These are phyloP conservation scores for Sporisorium sorghi DNA, from an alignment of 1,284 basidiomycete genomes.

Conservation along the genomic window DNA sequence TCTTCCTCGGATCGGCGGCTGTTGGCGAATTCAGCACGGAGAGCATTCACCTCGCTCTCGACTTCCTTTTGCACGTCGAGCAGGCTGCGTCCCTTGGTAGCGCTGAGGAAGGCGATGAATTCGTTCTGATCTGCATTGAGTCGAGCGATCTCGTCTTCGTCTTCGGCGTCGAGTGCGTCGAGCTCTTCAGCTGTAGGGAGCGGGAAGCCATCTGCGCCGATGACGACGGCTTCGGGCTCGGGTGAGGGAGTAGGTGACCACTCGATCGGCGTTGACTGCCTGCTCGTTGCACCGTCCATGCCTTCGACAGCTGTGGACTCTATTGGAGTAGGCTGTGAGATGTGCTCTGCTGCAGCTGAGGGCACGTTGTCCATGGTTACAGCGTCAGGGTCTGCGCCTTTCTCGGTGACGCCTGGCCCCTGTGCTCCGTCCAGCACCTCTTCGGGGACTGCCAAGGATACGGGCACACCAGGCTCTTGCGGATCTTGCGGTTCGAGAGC, in stretches of 20 bases:
- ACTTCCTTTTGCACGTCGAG: slow-evolving; percentile 82
- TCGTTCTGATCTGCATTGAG: slow-evolving; percentile 74
- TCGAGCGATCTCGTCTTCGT: slow-evolving; percentile 69
- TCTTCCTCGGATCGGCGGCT: slow-evolving; percentile 95
- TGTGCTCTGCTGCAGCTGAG: slow-evolving; percentile 31
- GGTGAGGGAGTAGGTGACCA: slow-evolving; percentile 59
- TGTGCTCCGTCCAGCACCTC: slow-evolving; percentile 11
- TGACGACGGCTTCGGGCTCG: slow-evolving; percentile 67
- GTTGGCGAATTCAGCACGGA: slow-evolving; percentile 85
- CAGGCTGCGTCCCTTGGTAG: slow-evolving; percentile 75
- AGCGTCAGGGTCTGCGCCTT: slow-evolving; percentile 17
- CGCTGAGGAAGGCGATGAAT: slow-evolving; percentile 88
- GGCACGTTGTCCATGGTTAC: slow-evolving; percentile 50
- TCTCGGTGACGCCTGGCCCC: slow-evolving; percentile 19
- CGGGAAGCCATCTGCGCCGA: slow-evolving; percentile 74
- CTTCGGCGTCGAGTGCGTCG: slow-evolving; percentile 76
- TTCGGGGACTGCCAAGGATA: slow-evolving; percentile 26
- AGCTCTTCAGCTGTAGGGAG: slow-evolving; percentile 82
- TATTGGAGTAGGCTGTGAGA: slow-evolving; percentile 8
- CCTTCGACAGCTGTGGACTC: slow-evolving; percentile 1
- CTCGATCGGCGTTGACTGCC: slow-evolving; percentile 40
- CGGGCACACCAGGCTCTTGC: slow-evolving; percentile 22
- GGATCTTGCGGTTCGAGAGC: not conserved
- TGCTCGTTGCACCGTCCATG: not conserved
- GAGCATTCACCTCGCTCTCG: slow-evolving; percentile 85